These are phyloP conservation scores for Phytophthora rubi DNA, from an alignment of 352 stramenopile species.

Conservation along the genomic window DNA sequence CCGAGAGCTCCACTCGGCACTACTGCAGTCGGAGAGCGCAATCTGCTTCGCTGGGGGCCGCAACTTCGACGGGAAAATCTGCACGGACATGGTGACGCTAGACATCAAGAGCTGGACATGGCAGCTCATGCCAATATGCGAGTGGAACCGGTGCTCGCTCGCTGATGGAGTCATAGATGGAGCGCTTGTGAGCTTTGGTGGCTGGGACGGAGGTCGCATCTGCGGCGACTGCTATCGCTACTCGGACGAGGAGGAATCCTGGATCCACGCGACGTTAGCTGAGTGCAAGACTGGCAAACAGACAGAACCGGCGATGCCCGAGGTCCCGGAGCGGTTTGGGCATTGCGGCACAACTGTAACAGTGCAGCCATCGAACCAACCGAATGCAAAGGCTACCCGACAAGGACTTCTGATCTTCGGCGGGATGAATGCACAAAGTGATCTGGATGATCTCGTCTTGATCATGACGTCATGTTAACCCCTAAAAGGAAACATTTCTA, in stretches of 20 bases:
- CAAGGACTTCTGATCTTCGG: conserved; percentile 59
- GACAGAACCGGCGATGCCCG: neutral
- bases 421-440: conserved; percentile 54
- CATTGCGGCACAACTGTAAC: conserved; percentile 42
- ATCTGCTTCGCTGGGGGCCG: conserved; percentile 60
- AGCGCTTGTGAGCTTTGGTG: conserved; percentile 55
- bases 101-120: conserved; percentile 47
- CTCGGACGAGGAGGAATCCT: conserved; percentile 53
- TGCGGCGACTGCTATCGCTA: conserved; percentile 55
- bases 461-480: conserved; percentile 7
- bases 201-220: conserved; percentile 58
- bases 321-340: conserved; percentile 45
- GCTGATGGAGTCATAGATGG: conserved; percentile 35
- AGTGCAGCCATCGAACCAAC: neutral
- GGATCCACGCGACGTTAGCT: conserved; percentile 25
- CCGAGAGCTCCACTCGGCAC: conserved; percentile 56
- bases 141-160: conserved; percentile 64
- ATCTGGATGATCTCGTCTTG: conserved; percentile 46
- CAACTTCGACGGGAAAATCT: conserved; percentile 58
- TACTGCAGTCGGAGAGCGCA: conserved; percentile 19
- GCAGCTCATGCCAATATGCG: conserved; percentile 59
- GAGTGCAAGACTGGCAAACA: conserved; percentile 2
- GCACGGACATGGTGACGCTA: conserved; percentile 48
- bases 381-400: neutral
- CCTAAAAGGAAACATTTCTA: no score